phyloP scores from a whole-genome alignment of 768 basidiomycete species.

The Xerocomus brunneocitrinus region DNA sequence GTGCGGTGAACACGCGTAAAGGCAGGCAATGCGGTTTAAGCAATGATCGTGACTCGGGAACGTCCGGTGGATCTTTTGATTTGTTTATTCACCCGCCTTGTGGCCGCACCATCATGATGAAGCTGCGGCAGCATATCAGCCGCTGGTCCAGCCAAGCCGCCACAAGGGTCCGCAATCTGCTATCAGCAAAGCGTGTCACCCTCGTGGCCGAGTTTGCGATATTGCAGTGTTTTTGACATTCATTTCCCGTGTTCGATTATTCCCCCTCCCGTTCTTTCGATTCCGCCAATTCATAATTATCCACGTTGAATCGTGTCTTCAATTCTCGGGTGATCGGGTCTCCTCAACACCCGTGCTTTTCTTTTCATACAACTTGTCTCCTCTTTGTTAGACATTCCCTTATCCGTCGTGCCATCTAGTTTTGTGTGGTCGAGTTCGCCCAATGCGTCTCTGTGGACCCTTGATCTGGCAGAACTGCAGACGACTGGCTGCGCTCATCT shows the following conservation, averaged over 20 bases:
- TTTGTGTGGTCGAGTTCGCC: conserved; percentile 3
- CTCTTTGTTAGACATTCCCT: conserved; percentile 5
- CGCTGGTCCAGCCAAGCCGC: conserved; percentile 7
- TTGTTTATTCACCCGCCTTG: conserved; percentile 17
- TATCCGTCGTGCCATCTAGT: conserved; percentile 4
- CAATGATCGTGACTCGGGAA: conserved; percentile 19
- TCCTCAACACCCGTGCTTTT: conserved; percentile 1
- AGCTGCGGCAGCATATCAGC: conserved; percentile 10
- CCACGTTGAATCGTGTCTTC: conserved; percentile 9
- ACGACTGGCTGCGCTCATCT: conserved; percentile 5
- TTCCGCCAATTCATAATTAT: conserved; percentile 2
- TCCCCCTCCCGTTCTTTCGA: conserved; percentile 3
- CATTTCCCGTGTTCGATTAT: conserved; percentile 6
- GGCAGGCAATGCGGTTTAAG: conserved; percentile 13
- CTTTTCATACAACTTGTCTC: conserved; percentile 4
- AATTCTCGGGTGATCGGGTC: conserved; percentile 7
- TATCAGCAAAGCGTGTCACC: conserved; percentile 13
- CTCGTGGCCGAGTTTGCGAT: conserved; percentile 15
- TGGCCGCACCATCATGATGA: conserved; percentile 15
- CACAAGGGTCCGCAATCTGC: conserved; percentile 14
- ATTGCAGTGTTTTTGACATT: conserved; percentile 1
- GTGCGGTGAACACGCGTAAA: conserved; percentile 17
- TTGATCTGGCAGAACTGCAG: conserved; percentile 12
- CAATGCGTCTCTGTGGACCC: conserved; percentile 11
- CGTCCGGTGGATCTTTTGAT: conserved; percentile 21